Base-by-base conservation (phyloP, 2,329 filamentous ascomycete species). In the Arthroderma sp. region DNA sequence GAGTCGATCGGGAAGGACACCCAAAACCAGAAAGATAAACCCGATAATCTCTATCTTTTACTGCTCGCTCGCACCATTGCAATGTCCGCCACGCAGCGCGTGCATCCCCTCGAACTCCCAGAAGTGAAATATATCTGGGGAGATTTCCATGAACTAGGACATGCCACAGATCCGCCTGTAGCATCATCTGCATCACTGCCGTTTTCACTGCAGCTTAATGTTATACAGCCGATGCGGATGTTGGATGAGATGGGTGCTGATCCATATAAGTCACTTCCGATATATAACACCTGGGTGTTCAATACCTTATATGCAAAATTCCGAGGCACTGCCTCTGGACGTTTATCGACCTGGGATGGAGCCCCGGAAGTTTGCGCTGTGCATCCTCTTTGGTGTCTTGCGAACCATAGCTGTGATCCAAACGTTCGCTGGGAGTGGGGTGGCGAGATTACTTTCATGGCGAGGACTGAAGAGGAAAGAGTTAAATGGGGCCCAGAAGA, bases 341-440 rank as follows among this genome's bases (percentile, higher is more conserved):
- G 85, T 34, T 81, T 91, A 53, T 86, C 77, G 50, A 74, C 73
- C 0, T 75, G 76, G 54, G 84, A 89, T 50, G 85, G 87, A 3
- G 78, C 85, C 6, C 89, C 91, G 0, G 91, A 96, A 56, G 83
- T 94, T 4, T 86, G 86, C 29, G 89, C 89, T 29, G 88, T 96
- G 29, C 88, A 96, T 65, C 87, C 89, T 1, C 78, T 94, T 54
- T 98, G 91, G 87, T 96, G 88, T 64, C 72, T 96, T 29, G 88
- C 89, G 29, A 98, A 98, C 58, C 91, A 98, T 61, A 86, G 87
- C 61, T 98, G 91, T 65, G 80, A 94, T 59, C 91, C 91, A 6
- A 95, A 94, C 61, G 87, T 96, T 34, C 77, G 77, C 3, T 98
- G 91, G 91, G 85, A 94, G 57, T 95, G 88, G 86, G 80, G 82